These are phyloP conservation scores for Claviceps sp. DNA, from an alignment of 2,329 filamentous ascomycete species.

Conservation along the genomic window DNA sequence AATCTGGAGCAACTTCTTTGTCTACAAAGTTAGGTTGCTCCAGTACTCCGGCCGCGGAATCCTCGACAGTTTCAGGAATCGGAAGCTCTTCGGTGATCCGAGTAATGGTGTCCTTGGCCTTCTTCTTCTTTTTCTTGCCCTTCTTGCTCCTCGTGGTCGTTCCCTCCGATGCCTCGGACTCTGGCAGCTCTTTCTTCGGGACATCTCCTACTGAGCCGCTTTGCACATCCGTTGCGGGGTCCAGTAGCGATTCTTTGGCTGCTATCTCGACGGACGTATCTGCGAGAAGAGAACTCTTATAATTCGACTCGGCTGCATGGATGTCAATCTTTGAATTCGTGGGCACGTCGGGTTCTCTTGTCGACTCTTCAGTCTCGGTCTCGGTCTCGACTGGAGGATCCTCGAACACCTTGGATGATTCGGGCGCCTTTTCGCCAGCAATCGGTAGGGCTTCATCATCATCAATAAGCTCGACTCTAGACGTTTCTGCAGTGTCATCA, in stretches of 20 bases:
- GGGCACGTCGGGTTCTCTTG: background rate
- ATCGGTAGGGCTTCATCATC: too few relatives aligned
- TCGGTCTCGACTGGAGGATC: background rate
- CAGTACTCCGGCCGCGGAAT: background rate
- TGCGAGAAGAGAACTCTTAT: background rate
- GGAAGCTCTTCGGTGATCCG: background rate
- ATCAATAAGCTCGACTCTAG: too few relatives aligned
- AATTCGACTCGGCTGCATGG: background rate
- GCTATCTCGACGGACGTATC: background rate
- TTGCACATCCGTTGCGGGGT: background rate
- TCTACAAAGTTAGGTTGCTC: background rate
- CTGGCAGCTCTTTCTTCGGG: background rate
- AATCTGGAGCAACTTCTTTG: background rate
- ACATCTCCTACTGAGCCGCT: background rate
- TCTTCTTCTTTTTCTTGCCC: conserved; percentile 10
- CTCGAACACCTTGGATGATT: background rate
- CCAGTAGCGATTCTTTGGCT: background rate
- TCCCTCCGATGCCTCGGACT: background rate
- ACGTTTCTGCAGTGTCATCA: too few relatives aligned
- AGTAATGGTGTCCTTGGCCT: background rate
- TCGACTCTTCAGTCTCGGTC: background rate
- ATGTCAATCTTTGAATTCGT: background rate
- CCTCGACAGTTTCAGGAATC: background rate
- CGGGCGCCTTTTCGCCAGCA: background rate
- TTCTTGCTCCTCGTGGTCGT: conserved; percentile 10